Evolutionary conservation across 1,139 yeast species (phyloP).

Genomic region (Saccharomyces uvarum): DNA sequence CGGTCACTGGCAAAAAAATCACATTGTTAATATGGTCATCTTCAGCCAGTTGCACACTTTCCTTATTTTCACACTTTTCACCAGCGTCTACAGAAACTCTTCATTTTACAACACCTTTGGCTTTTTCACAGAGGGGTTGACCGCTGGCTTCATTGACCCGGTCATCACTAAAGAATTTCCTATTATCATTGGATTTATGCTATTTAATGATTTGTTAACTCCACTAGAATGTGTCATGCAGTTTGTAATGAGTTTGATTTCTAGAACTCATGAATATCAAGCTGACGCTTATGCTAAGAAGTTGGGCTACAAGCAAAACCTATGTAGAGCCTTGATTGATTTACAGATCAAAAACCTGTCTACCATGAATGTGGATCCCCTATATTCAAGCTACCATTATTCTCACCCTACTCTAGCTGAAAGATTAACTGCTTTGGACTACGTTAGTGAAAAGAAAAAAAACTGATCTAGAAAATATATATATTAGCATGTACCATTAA

Average conservation of each 20-base stretch:
- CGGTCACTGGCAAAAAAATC: constrained; percentile 93
- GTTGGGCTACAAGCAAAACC: constrained; percentile 61
- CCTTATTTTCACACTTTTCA: constrained; percentile 59
- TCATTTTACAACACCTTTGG: constrained; percentile 79
- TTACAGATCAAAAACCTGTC: constrained; percentile 75
- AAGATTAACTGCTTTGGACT: constrained; percentile 67
- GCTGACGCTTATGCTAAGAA: constrained; percentile 81
- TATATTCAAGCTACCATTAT: constrained; percentile 80
- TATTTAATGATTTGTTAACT: constrained; percentile 64
- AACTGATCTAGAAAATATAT: constrained; percentile 7
- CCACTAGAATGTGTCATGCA: constrained; percentile 68
- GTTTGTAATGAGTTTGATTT: constrained; percentile 58
- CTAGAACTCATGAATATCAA: constrained; percentile 84
- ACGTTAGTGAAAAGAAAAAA: constrained; percentile 40
- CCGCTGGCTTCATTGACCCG: constrained; percentile 8
- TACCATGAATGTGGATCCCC: constrained; percentile 79
- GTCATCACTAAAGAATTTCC: constrained; percentile 46
- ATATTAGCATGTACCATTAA: background rate
- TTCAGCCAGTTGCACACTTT: constrained; percentile 60
- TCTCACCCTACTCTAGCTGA: constrained; percentile 89
- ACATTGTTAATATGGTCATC: constrained; percentile 63
- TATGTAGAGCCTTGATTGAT: constrained; percentile 65
- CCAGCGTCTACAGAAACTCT: constrained; percentile 68
- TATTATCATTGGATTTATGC: constrained; percentile 66
- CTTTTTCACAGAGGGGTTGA: constrained; percentile 37